Percentiles rank a stretch among this genome's conserved stretches.
phyloP scores from a whole-genome alignment of 352 stramenopile genomes.

The Globisporangium irregulare region DNA sequence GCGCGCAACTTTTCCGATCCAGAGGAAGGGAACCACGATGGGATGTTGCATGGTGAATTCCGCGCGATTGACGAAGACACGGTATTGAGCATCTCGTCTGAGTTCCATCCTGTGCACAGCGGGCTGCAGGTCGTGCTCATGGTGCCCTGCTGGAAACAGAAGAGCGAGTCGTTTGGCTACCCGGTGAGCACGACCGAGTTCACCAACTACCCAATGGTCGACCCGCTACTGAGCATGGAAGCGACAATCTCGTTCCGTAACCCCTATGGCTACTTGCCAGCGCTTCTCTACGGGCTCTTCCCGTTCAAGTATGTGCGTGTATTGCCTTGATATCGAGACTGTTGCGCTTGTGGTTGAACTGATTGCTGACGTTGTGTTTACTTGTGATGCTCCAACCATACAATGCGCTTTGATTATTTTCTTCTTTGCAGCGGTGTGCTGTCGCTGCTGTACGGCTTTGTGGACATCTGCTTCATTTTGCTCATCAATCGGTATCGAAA shows the following conservation, averaged over 20 bases:
- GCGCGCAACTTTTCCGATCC: slow-evolving; percentile 57
- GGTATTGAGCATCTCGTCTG: slow-evolving; percentile 36
- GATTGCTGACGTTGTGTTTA: neutral
- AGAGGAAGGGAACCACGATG: slow-evolving; percentile 31
- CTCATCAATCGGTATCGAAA: slow-evolving; percentile 68
- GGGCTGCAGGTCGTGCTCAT: slow-evolving; percentile 71
- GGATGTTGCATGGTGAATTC: slow-evolving; percentile 59
- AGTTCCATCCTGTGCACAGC: slow-evolving; percentile 46
- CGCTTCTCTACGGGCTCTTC: slow-evolving; percentile 74
- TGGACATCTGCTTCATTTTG: slow-evolving; percentile 66
- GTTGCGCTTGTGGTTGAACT: slow-evolving; percentile 1
- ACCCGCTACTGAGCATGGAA: slow-evolving; percentile 65
- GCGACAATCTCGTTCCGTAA: slow-evolving; percentile 71
- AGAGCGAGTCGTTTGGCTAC: slow-evolving; percentile 74
- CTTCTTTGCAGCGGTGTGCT: slow-evolving; percentile 48
- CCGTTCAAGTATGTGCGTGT: slow-evolving; percentile 66
- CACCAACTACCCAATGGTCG: slow-evolving; percentile 66
- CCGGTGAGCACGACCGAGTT: slow-evolving; percentile 70
- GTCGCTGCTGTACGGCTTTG: slow-evolving; percentile 66
- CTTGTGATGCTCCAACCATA: neutral
- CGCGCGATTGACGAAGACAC: slow-evolving; percentile 37
- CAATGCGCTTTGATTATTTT: slow-evolving; percentile 1
- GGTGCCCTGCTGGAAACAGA: slow-evolving; percentile 81
- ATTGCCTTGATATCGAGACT: neutral
- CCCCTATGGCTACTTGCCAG: slow-evolving; percentile 80